Base-by-base conservation (phyloP, 2,329 filamentous ascomycete genomes). In the Metarhizium rileyi region DNA sequence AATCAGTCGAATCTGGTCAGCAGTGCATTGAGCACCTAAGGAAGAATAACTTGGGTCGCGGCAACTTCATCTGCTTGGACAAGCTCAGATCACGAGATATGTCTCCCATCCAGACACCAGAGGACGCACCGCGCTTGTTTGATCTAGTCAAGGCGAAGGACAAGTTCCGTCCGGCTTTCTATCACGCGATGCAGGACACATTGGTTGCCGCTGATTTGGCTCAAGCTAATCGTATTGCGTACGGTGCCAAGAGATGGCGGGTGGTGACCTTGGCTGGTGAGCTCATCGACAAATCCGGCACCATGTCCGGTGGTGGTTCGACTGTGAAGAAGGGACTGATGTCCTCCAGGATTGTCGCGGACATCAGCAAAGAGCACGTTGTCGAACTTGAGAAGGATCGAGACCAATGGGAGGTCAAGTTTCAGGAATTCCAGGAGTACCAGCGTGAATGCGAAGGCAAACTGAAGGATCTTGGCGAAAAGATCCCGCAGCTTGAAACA, bases 21-120 rank as follows among this genome's bases (percentile, higher is more conserved):
- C 90, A 97, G 65, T 98, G 94, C 66, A 97, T 98, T 55, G 93
- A 97, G 63, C 93, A 98, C 62, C 77, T 98, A 12, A 83, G 93
- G 50, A 98, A 97, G 74, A 98, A 95, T 60, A 96, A 96, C 58
- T 82, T 98, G 3, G 93, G 93, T 12, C 83, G 94, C 59, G 93
- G 90, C 52, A 96, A 96, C 70, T 97, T 98, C 66, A 97, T 98
- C 60, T 87, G 93, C 57, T 77, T 98, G 16, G 89, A 98, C 66
- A 90, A 91, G 63, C 74, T 97, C 45, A 81, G 89, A 23, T 75
- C 78, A 28, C 81, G 88, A 47, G 87, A 95, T 60, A 71, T 97
- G 58, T 83, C 83, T 2, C 71, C 80, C 0, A 90, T 97, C 48
- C 77, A 87, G 52, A 98, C 93, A 0, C 93, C 93, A 0, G 93